Evolutionary conservation across 78 protist genomes (phyloP).

Genomic region (Protostelium mycophagum): DNA sequence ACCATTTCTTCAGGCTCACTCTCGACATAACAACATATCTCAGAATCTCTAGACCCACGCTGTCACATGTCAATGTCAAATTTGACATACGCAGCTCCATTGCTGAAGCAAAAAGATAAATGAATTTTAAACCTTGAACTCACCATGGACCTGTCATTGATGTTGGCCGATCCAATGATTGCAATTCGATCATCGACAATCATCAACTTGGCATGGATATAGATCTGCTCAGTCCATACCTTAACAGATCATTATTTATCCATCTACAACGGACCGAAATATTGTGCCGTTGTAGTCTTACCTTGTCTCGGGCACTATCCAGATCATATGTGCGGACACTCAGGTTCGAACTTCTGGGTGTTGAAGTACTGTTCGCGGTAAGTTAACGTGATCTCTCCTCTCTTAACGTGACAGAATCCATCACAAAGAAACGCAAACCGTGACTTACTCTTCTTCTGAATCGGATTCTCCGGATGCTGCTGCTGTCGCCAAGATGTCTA

Average conservation of each 20-base stretch:
- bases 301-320: no score
- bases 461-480: background rate
- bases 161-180: slow-evolving; percentile 83
- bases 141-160: slow-evolving; percentile 68
- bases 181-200: slow-evolving; percentile 77
- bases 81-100: background rate
- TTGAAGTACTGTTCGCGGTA: no score
- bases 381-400: no score
- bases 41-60: background rate
- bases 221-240: slow-evolving; percentile 56
- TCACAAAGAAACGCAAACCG: no score
- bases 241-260: no score
- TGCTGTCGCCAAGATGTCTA: background rate
- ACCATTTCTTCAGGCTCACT: background rate
- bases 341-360: no score
- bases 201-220: slow-evolving; percentile 83
- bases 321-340: no score
- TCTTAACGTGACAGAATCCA: no score
- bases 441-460: background rate
- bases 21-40: background rate
- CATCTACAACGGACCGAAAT: no score
- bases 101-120: background rate
- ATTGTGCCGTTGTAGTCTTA: no score
- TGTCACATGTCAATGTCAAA: background rate
- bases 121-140: background rate